Percentiles rank a stretch among this genome's conserved stretches.
Evolutionary conservation across 176 grass and related monocot species (phyloP).

Genomic region (Eragrostis nindensis): DNA sequence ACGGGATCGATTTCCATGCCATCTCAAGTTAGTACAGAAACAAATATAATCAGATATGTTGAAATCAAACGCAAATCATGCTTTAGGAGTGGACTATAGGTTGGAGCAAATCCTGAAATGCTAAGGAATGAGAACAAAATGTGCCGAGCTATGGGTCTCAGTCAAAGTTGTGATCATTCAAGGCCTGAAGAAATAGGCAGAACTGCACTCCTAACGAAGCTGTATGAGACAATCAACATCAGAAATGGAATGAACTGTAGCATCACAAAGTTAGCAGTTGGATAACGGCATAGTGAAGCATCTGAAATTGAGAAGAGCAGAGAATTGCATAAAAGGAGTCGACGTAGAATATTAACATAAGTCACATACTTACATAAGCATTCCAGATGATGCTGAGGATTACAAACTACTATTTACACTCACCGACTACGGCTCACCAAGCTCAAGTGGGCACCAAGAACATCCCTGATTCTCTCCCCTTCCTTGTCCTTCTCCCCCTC

Average conservation of each 20-base stretch:
- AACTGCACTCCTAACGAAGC: not conserved
- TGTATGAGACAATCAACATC: not conserved
- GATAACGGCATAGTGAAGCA: not conserved
- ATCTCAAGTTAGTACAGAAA: slow-evolving; percentile 13
- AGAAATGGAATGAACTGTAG: not conserved
- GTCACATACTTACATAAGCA: slow-evolving; percentile 35
- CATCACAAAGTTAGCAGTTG: not conserved
- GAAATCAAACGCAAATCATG: slow-evolving; percentile 1
- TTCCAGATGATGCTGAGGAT: slow-evolving; percentile 13
- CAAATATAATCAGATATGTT: not conserved
- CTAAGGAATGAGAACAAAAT: not conserved
- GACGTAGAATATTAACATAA: slow-evolving; percentile 3
- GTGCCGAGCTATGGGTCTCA: not conserved
- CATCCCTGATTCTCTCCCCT: slow-evolving; percentile 78
- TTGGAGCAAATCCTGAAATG: slow-evolving; percentile 9
- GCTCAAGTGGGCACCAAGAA: slow-evolving; percentile 72
- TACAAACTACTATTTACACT: slow-evolving; percentile 30
- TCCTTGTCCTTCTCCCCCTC: slow-evolving; percentile 71
- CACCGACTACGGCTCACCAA: slow-evolving; percentile 49
- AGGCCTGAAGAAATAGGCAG: not conserved
- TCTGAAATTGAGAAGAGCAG: not conserved
- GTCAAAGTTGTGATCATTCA: not conserved
- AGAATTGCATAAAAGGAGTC: slow-evolving; percentile 32
- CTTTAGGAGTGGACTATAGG: not conserved
- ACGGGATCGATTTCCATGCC: slow-evolving; percentile 15